Conservation (phyloP, 176 grass and related monocot species). For the Oryza punctata region DNA sequence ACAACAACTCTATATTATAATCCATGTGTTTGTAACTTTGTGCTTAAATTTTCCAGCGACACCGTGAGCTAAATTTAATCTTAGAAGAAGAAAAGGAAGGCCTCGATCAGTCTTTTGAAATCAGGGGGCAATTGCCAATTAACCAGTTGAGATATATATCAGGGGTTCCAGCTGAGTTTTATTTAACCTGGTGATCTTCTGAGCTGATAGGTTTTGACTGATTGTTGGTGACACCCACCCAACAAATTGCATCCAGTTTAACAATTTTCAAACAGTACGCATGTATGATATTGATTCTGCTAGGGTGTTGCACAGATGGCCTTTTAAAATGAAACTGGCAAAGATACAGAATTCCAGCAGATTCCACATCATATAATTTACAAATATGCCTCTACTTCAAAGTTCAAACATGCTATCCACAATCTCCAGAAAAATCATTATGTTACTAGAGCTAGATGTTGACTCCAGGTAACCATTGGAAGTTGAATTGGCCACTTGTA, state of each 20-base stretch:
- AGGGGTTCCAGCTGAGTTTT: background rate
- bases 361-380: conserved; percentile 12
- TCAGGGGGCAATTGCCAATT: background rate
- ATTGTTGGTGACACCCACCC: background rate
- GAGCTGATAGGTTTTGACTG: background rate
- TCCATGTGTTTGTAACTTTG: too few species aligned
- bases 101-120: background rate
- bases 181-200: background rate
- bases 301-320: conserved; percentile 21
- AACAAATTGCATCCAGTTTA: background rate
- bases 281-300: background rate
- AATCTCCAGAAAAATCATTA: conserved; percentile 17
- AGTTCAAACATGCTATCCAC: conserved; percentile 36
- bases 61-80: too few species aligned
- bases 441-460: conserved; percentile 29
- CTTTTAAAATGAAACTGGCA: background rate
- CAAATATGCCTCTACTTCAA: background rate
- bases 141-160: too few species aligned
- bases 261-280: background rate
- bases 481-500: background rate
- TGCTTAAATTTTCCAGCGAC: too few species aligned
- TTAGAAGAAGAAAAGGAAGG: background rate
- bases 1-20: too few species aligned
- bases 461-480: background rate
- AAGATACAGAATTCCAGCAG: background rate